Evolutionary conservation across 495 filamentous ascomycete genomes (phyloP).

Genomic region (Aspergillus sclerotiicarbonarius): DNA sequence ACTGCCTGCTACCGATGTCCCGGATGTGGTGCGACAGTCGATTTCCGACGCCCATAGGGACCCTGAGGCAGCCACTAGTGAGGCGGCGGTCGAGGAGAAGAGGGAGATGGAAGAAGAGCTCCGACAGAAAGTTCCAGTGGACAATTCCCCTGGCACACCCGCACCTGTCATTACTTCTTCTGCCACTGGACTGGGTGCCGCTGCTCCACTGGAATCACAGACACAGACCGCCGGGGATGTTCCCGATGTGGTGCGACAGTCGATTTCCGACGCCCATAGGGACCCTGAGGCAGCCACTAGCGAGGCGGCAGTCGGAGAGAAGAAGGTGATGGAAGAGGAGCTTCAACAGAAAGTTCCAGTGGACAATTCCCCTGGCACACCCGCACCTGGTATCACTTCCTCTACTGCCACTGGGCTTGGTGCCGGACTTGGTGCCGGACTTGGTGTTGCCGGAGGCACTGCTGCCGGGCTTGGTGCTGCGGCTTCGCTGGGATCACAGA

Average conservation of each 20-base stretch:
- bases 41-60: slow-evolving; percentile 58
- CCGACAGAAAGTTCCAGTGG: slow-evolving; percentile 49
- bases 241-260: slow-evolving; percentile 72
- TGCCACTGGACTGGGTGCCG: too few relatives aligned
- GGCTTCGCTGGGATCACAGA: slow-evolving; percentile 63
- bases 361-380: slow-evolving; percentile 47
- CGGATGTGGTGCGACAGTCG: slow-evolving; percentile 71
- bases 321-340: slow-evolving; percentile 72
- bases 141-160: slow-evolving; percentile 49
- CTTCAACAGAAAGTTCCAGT: slow-evolving; percentile 54
- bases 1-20: slow-evolving; percentile 55
- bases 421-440: too few relatives aligned
- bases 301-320: slow-evolving; percentile 67
- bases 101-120: slow-evolving; percentile 70
- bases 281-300: slow-evolving; percentile 71
- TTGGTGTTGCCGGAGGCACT: slow-evolving; percentile 34
- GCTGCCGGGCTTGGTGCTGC: slow-evolving; percentile 68
- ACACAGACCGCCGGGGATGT: slow-evolving; percentile 41
- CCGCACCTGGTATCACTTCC: slow-evolving; percentile 45
- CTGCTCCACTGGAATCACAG: slow-evolving; percentile 30
- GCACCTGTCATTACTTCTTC: slow-evolving; percentile 50
- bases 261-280: slow-evolving; percentile 59
- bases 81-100: slow-evolving; percentile 73
- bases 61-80: slow-evolving; percentile 70
- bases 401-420: too few relatives aligned